These are phyloP conservation scores for Daphne laureola DNA, from an alignment of 441 rosid genomes.

Conservation along the genomic window DNA sequence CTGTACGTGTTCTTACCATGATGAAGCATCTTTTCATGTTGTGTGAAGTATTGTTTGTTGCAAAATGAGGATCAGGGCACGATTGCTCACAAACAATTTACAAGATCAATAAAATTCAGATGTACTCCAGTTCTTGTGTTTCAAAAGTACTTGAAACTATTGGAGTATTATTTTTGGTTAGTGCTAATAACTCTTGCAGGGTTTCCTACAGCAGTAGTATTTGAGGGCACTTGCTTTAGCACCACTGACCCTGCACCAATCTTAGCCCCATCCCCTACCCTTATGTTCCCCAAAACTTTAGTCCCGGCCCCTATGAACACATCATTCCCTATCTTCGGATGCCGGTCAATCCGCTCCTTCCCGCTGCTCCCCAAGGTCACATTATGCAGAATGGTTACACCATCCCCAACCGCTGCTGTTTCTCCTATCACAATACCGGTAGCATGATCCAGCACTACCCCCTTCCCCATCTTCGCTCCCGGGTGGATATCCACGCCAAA, in stretches of 20 bases:
- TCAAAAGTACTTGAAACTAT: too few species aligned
- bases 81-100: too few species aligned
- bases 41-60: too few species aligned
- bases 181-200: constrained; percentile 13
- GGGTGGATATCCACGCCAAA: constrained; percentile 26
- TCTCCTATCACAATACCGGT: constrained; percentile 22
- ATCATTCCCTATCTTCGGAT: constrained; percentile 21
- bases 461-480: constrained; percentile 19
- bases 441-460: constrained; percentile 20
- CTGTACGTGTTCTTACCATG: too few species aligned
- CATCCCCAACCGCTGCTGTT: constrained; percentile 17
- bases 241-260: constrained; percentile 24
- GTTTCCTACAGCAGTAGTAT: constrained; percentile 20
- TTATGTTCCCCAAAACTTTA: constrained; percentile 18
- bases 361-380: constrained; percentile 25
- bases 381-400: constrained; percentile 21
- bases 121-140: background rate
- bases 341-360: constrained; percentile 14
- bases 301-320: constrained; percentile 21
- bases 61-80: too few species aligned
- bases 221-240: constrained; percentile 18
- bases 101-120: background rate
- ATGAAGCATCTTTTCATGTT: too few species aligned
- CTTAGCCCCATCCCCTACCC: constrained; percentile 20
- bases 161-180: too few species aligned